Conservation (phyloP, 2,329 filamentous ascomycete species). For the Blastomyces silverae region DNA sequence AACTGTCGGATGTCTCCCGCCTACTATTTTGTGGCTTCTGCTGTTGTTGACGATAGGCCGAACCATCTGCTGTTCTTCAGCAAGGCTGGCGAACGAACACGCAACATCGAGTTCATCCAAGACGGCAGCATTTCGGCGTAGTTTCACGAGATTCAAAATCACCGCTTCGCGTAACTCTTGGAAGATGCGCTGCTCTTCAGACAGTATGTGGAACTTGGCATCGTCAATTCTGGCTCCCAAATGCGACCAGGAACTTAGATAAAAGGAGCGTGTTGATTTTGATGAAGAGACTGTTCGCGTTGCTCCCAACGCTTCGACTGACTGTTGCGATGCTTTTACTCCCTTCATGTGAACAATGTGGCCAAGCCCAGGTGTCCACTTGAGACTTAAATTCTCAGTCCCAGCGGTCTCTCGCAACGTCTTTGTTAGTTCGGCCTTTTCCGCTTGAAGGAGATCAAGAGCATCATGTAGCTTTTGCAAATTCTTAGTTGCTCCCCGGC, state of each 20-base stretch:
- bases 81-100: slow-evolving; percentile 75
- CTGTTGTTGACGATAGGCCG: slow-evolving; percentile 64
- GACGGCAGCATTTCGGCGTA: slow-evolving; percentile 83
- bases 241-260: slow-evolving; percentile 73
- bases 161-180: slow-evolving; percentile 65
- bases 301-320: slow-evolving; percentile 39
- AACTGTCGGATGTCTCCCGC: slow-evolving; percentile 86
- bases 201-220: slow-evolving; percentile 66
- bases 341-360: slow-evolving; percentile 89
- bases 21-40: slow-evolving; percentile 66
- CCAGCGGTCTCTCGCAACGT: slow-evolving; percentile 56
- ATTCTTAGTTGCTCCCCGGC: slow-evolving; percentile 56
- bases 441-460: slow-evolving; percentile 53
- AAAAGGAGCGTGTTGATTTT: slow-evolving; percentile 77
- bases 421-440: slow-evolving; percentile 56
- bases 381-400: slow-evolving; percentile 64
- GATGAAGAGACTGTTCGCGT: slow-evolving; percentile 64
- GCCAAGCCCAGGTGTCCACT: slow-evolving; percentile 79
- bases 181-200: slow-evolving; percentile 79
- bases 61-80: slow-evolving; percentile 63
- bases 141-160: slow-evolving; percentile 71
- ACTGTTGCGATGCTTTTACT: slow-evolving; percentile 54
- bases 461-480: slow-evolving; percentile 62
- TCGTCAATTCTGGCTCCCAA: slow-evolving; percentile 76
- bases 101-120: slow-evolving; percentile 90